Evolutionary conservation across 192 early-diverging fungal species (phyloP).

Genomic region (Gigaspora rosea): DNA sequence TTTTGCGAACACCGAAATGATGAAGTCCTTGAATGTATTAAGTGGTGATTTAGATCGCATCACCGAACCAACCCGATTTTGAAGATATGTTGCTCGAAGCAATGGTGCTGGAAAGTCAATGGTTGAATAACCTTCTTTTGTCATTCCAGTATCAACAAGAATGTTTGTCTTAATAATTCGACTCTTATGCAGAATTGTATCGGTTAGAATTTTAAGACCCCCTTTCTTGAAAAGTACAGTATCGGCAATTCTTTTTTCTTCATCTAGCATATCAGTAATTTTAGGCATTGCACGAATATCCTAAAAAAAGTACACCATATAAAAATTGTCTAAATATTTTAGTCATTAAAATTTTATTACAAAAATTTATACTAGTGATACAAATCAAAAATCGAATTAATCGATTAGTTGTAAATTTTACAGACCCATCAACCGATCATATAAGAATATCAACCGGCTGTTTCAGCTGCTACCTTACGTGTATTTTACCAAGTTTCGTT

Average conservation of each 20-base stretch:
- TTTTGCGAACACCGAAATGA: constrained; percentile 22
- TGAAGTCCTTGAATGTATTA: constrained; percentile 17
- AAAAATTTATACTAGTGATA: constrained; percentile 8
- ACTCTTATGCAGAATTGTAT: not conserved
- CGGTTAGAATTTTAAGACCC: constrained; percentile 4
- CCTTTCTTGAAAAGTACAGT: constrained; percentile 18
- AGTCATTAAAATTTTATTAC: constrained; percentile 1
- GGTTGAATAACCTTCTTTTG: not conserved
- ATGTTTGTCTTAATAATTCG: constrained; percentile 21
- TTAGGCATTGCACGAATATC: not conserved
- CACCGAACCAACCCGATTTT: constrained; percentile 14
- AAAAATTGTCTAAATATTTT: constrained; percentile 2
- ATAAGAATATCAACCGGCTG: too few relatives aligned
- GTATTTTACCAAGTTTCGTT: too few relatives aligned
- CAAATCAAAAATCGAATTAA: too few relatives aligned
- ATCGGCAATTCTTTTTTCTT: constrained; percentile 17
- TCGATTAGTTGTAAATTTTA: too few relatives aligned
- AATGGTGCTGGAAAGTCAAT: constrained; percentile 25
- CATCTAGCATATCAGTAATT: not conserved
- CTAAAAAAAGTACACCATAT: constrained; percentile 15
- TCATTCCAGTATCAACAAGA: constrained; percentile 17
- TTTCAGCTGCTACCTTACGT: too few relatives aligned
- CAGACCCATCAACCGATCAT: too few relatives aligned
- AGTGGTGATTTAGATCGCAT: constrained; percentile 7
- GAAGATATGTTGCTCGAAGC: constrained; percentile 9